Evolutionary conservation across 2,329 filamentous ascomycete genomes (phyloP).

Genomic region (Arthrobotrys pseudoclavata): DNA sequence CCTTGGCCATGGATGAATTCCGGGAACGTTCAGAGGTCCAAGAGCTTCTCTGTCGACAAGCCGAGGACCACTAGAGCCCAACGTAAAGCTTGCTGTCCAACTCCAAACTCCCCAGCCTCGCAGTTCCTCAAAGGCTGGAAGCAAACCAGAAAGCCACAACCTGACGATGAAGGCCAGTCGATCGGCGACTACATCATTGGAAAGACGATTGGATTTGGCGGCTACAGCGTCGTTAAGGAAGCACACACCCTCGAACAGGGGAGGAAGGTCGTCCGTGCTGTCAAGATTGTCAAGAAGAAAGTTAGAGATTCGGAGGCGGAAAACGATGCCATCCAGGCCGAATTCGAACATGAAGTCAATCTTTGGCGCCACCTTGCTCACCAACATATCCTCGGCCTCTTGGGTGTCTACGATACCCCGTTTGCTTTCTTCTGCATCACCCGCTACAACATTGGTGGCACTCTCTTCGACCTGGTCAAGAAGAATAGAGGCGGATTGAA

Average conservation of each 20-base stretch:
- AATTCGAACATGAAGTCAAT: conserved; percentile 78
- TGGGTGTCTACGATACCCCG: conserved; percentile 76
- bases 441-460: conserved; percentile 70
- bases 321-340: conserved; percentile 76
- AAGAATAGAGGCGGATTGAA: conserved; percentile 71
- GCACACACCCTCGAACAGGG: conserved; percentile 74
- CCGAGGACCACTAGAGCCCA: conserved; percentile 56
- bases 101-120: conserved; percentile 50
- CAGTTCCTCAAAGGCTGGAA: conserved; percentile 58
- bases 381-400: conserved; percentile 73
- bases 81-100: conserved; percentile 47
- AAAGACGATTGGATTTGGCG: conserved; percentile 75
- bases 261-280: conserved; percentile 72
- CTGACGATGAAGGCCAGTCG: conserved; percentile 77
- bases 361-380: conserved; percentile 77
- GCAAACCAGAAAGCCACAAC: conserved; percentile 65
- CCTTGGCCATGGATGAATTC: conserved; percentile 55
- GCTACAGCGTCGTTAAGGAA: conserved; percentile 77
- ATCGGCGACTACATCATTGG: conserved; percentile 77
- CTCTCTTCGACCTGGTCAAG: conserved; percentile 75
- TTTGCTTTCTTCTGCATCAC: conserved; percentile 77
- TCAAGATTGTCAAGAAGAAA: conserved; percentile 77
- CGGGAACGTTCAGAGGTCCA: conserved; percentile 49
- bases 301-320: conserved; percentile 72
- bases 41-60: conserved; percentile 59